Percentiles rank a stretch among this genome's conserved stretches.
Conservation (phyloP, 2,329 filamentous ascomycete species). For the Camptophora hylomeconis region DNA sequence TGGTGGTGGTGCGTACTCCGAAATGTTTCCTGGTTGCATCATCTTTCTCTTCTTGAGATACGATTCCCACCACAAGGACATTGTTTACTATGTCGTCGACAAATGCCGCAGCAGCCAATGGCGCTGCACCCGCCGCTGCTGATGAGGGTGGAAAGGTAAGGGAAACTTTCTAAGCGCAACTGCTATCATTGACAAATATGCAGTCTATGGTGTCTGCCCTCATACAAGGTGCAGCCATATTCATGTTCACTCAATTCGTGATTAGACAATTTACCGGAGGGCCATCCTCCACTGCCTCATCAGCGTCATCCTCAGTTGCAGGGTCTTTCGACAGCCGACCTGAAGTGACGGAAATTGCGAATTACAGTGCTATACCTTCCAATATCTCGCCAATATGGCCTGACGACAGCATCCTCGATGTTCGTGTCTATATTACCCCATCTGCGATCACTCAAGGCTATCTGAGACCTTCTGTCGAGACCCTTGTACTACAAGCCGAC, state of each 20-base stretch:
- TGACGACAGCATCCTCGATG: slow-evolving; percentile 62
- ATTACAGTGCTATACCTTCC: slow-evolving; percentile 53
- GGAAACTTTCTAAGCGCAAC: background rate
- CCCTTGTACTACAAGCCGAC: slow-evolving; percentile 66
- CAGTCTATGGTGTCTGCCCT: slow-evolving; percentile 31
- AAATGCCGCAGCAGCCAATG: slow-evolving; percentile 12
- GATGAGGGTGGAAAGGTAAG: slow-evolving; percentile 9
- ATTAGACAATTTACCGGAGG: slow-evolving; percentile 42
- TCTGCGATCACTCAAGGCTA: no score
- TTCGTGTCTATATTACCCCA: slow-evolving; percentile 72
- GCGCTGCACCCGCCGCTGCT: slow-evolving; percentile 6
- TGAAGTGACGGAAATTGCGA: slow-evolving; percentile 41
- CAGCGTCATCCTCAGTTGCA: slow-evolving; percentile 26
- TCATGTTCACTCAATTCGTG: slow-evolving; percentile 44
- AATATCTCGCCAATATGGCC: slow-evolving; percentile 81
- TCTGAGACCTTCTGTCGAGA: slow-evolving; percentile 53
- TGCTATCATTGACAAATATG: slow-evolving; percentile 7
- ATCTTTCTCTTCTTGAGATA: no score
- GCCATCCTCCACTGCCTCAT: slow-evolving; percentile 20
- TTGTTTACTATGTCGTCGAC: slow-evolving; percentile 1
- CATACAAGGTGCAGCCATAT: slow-evolving; percentile 45
- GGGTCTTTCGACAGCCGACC: slow-evolving; percentile 55
- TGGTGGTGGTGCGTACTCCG: no score
- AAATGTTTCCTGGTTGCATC: no score
- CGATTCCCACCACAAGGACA: no score